phyloP scores from a whole-genome alignment of 768 basidiomycete genomes.

The Russula ochroleuca region DNA sequence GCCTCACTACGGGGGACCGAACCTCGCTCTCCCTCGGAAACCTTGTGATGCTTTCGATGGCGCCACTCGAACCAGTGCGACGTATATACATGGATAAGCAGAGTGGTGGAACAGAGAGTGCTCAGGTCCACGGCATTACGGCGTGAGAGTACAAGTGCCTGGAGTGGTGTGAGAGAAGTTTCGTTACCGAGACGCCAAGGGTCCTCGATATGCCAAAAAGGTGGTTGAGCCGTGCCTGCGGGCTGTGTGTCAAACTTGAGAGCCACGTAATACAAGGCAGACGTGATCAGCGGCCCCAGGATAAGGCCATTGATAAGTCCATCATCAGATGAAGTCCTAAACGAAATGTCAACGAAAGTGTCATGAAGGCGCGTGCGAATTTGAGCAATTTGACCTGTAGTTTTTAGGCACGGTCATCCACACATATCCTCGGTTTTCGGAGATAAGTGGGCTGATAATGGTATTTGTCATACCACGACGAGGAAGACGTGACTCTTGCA shows the following conservation, averaged over 20 bases:
- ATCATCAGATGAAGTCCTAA: constrained; percentile 77
- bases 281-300: constrained; percentile 76
- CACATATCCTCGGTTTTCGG: constrained; percentile 61
- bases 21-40: constrained; percentile 62
- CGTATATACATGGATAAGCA: constrained; percentile 73
- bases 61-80: constrained; percentile 71
- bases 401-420: constrained; percentile 93
- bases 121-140: constrained; percentile 74
- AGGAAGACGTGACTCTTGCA: constrained; percentile 43
- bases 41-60: constrained; percentile 39
- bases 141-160: constrained; percentile 62
- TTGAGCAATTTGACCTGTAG: constrained; percentile 62
- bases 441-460: constrained; percentile 34
- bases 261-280: constrained; percentile 58
- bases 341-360: constrained; percentile 10
- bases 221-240: constrained; percentile 40
- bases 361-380: neutral
- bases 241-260: constrained; percentile 34
- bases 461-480: constrained; percentile 37
- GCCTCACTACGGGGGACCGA: constrained; percentile 75
- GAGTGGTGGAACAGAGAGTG: constrained; percentile 73
- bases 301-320: constrained; percentile 80
- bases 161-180: constrained; percentile 42
- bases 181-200: constrained; percentile 52
- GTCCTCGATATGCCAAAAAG: constrained; percentile 73